Percentiles rank a stretch among this genome's conserved stretches.
Conservation (phyloP, 495 filamentous ascomycete species). For the Penicillium maclennaniae region DNA sequence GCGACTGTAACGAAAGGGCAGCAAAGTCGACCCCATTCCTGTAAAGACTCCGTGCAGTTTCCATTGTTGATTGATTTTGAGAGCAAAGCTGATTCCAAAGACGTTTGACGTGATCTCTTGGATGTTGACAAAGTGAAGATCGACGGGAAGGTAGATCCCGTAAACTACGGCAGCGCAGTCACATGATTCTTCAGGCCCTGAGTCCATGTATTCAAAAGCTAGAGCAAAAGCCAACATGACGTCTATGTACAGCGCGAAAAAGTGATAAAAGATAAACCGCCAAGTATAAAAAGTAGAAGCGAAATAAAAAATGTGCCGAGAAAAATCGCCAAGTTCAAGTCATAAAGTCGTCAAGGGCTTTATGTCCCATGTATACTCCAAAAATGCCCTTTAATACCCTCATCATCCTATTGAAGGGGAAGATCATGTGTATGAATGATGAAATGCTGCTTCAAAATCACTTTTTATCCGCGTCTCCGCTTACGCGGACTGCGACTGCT, state of each 20-base stretch:
- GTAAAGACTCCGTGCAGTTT: slow-evolving; percentile 46
- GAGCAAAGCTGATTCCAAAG: neutral
- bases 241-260: slow-evolving; percentile 5
- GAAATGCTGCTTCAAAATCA: neutral
- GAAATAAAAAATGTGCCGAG: neutral
- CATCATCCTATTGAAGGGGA: neutral
- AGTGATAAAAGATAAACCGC: slow-evolving; percentile 1
- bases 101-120: neutral
- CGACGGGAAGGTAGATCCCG: neutral
- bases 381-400: neutral
- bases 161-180: neutral
- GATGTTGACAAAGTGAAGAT: neutral
- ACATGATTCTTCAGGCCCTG: neutral
- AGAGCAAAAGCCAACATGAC: neutral
- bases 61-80: slow-evolving; percentile 20
- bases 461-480: neutral
- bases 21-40: slow-evolving; percentile 61
- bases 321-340: slow-evolving; percentile 9
- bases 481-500: slow-evolving; percentile 2
- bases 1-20: slow-evolving; percentile 52
- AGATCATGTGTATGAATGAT: neutral
- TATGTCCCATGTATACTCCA: neutral
- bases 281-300: neutral
- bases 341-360: slow-evolving; percentile 17
- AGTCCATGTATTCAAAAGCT: neutral